These are phyloP conservation scores for Medicago lupulina DNA, from an alignment of 306 rosid species.

Conservation along the genomic window DNA sequence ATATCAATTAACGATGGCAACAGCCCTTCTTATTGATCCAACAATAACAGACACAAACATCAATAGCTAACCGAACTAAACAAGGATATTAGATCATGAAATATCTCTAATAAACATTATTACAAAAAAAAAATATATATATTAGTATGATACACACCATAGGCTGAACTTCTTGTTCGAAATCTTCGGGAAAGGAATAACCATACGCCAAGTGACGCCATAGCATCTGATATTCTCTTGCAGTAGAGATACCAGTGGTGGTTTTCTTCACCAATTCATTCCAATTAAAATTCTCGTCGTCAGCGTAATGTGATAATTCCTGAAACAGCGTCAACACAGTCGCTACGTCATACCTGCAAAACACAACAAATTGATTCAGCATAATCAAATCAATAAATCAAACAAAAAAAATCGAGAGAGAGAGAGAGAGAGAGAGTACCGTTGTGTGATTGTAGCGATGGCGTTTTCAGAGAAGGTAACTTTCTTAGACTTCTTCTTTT, in stretches of 20 bases:
- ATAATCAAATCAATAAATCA: neutral
- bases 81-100: neutral
- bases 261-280: constrained; percentile 69
- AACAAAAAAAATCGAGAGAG: neutral
- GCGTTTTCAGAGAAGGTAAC: constrained; percentile 59
- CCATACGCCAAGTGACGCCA: constrained; percentile 95
- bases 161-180: constrained; percentile 60
- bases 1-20: neutral
- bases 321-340: constrained; percentile 71
- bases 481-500: constrained; percentile 51
- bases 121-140: neutral
- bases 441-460: constrained; percentile 54
- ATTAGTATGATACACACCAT: constrained; percentile 45
- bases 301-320: constrained; percentile 61
- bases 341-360: constrained; percentile 60
- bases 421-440: constrained; percentile 43
- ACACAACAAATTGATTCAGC: neutral
- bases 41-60: neutral
- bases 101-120: neutral
- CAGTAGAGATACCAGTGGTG: constrained; percentile 79
- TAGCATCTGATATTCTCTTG: constrained; percentile 86
- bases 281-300: constrained; percentile 69
- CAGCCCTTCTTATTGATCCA: neutral
- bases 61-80: neutral
- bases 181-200: constrained; percentile 47